A percentile compares a stretch with the other conserved stretches of the same genome.
These are phyloP conservation scores for Naganishia albida DNA, from an alignment of 1,284 basidiomycete genomes.

Conservation along the genomic window DNA sequence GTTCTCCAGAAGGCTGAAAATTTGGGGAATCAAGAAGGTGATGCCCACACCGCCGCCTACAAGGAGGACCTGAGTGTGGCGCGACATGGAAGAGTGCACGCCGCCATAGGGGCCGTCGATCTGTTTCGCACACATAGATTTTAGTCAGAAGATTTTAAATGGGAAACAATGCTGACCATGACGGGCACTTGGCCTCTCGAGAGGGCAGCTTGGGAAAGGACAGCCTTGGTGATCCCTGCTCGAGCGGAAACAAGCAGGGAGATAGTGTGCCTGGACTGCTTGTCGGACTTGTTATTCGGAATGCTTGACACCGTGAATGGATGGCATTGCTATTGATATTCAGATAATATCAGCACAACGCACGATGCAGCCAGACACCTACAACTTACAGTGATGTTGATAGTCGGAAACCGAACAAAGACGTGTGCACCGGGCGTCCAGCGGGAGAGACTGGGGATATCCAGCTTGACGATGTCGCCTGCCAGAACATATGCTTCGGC, in stretches of 20 bases:
- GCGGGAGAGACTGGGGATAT: constrained; percentile 14
- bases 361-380: not conserved
- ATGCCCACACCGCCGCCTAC: constrained; percentile 26
- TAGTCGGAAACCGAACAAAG: constrained; percentile 28
- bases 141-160: not conserved
- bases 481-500: constrained; percentile 18
- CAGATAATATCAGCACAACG: not conserved
- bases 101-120: constrained; percentile 25
- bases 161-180: constrained; percentile 8
- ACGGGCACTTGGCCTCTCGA: constrained; percentile 13
- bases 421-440: constrained; percentile 25
- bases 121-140: not conserved
- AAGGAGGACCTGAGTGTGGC: constrained; percentile 11
- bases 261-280: constrained; percentile 4
- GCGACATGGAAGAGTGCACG: constrained; percentile 3
- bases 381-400: constrained; percentile 22
- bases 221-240: constrained; percentile 19
- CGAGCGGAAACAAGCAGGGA: constrained; percentile 17
- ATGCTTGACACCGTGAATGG: constrained; percentile 24
- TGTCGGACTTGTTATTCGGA: not conserved
- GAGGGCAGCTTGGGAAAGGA: not conserved
- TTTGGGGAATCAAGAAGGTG: constrained; percentile 22
- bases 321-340: constrained; percentile 14
- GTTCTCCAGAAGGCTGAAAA: constrained; percentile 9
- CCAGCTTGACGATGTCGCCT: constrained; percentile 17